Percentiles rank a stretch among this genome's conserved stretches.
Conservation (phyloP, 441 rosid genomes). For the Gossypium gossypioides region DNA sequence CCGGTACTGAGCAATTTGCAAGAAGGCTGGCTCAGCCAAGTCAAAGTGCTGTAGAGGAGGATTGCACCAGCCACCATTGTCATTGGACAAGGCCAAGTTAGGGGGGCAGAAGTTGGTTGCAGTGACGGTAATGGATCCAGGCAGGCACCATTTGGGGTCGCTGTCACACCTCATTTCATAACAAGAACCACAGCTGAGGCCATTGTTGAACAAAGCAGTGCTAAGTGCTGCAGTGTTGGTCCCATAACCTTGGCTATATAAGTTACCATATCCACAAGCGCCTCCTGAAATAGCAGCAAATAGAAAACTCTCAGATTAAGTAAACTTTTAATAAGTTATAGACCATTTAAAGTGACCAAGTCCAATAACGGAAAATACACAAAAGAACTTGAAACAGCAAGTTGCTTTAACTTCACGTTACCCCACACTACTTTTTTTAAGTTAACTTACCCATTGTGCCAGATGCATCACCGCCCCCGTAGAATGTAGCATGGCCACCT, state of each 20-base stretch:
- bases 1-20: conserved; percentile 74
- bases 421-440: neutral
- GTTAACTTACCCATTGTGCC: conserved; percentile 77
- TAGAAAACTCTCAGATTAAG: neutral
- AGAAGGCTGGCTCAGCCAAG: conserved; percentile 81
- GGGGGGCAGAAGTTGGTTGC: conserved; percentile 98
- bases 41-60: conserved; percentile 90
- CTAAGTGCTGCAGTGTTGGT: conserved; percentile 88
- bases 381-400: neutral
- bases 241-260: conserved; percentile 87
- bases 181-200: conserved; percentile 87
- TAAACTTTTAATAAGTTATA: neutral
- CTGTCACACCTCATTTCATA: conserved; percentile 67
- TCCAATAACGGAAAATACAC: neutral
- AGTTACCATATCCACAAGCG: conserved; percentile 89
- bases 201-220: conserved; percentile 82
- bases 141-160: conserved; percentile 78
- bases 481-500: conserved; percentile 78
- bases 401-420: neutral
- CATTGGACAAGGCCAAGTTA: conserved; percentile 55
- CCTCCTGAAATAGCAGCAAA: conserved; percentile 50
- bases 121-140: conserved; percentile 61
- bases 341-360: neutral
- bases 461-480: conserved; percentile 84
- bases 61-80: conserved; percentile 96